Evolutionary conservation across 2,329 filamentous ascomycete species (phyloP).

Genomic region (Exophiala bonariae): DNA sequence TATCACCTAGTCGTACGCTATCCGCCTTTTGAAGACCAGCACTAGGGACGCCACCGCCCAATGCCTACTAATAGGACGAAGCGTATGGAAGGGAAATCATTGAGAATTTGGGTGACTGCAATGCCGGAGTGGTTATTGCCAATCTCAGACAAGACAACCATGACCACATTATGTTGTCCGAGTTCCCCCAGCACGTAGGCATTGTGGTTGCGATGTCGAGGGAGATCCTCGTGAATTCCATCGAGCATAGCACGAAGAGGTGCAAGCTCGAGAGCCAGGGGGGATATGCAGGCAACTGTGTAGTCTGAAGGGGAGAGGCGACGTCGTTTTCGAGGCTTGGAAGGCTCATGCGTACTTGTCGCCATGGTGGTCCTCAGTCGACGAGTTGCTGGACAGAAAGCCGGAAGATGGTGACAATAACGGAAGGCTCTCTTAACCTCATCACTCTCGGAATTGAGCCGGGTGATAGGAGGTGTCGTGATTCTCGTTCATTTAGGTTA

Average conservation of each 20-base stretch:
- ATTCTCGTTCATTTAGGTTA: too few species aligned
- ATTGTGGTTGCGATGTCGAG: constrained; percentile 8
- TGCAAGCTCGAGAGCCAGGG: constrained; percentile 28
- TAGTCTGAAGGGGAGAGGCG: constrained; percentile 15
- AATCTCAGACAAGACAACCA: constrained; percentile 20
- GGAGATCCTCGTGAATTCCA: constrained; percentile 16
- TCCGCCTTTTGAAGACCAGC: constrained; percentile 2
- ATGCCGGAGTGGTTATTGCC: constrained; percentile 24
- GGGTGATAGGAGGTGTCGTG: too few species aligned
- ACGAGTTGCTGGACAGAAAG: too few species aligned
- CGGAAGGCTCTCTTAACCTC: too few species aligned
- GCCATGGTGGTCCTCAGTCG: too few species aligned
- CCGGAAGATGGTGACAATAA: too few species aligned
- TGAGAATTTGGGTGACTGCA: constrained; percentile 20
- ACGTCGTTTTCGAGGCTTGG: too few species aligned
- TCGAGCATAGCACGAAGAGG: constrained; percentile 31
- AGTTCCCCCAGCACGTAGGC: constrained; percentile 22
- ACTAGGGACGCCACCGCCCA: constrained; percentile 28
- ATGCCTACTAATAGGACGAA: constrained; percentile 30
- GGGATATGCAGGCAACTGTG: constrained; percentile 31
- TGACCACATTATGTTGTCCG: constrained; percentile 22
- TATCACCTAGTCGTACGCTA: constrained; percentile 28
- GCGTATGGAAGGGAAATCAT: constrained; percentile 23
- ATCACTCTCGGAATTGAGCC: too few species aligned
- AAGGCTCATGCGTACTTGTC: too few species aligned